phyloP scores from a whole-genome alignment of 208 protist species.

The Leishmania major region DNA sequence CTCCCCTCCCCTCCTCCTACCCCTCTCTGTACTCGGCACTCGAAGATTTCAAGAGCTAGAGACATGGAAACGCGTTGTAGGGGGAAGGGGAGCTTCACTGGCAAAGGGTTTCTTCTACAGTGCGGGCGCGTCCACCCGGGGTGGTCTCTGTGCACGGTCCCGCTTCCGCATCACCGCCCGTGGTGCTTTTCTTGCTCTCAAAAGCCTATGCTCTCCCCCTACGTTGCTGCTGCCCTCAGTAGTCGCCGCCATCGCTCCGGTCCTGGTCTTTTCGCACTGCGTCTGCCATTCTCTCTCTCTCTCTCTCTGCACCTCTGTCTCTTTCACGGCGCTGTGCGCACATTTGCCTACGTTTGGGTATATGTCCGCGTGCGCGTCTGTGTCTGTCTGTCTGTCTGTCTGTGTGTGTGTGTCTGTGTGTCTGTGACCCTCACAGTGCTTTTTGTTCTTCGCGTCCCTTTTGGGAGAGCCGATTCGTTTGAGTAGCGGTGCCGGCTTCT shows the following conservation, averaged over 20 bases:
- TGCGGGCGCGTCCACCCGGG: background rate
- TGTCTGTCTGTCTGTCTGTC: no score
- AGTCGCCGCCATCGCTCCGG: background rate
- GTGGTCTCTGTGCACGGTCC: background rate
- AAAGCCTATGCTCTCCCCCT: background rate
- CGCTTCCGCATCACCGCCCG: background rate
- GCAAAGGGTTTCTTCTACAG: background rate
- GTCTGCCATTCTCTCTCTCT: no score
- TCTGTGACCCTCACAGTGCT: background rate
- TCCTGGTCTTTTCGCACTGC: background rate
- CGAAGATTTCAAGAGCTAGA: background rate
- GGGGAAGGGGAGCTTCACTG: background rate
- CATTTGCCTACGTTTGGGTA: background rate
- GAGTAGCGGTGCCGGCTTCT: background rate
- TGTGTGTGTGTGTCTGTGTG: no score
- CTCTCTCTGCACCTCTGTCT: background rate
- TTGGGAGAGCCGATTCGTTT: background rate
- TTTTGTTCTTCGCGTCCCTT: background rate
- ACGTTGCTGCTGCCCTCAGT: background rate
- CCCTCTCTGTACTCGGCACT: background rate
- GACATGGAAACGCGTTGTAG: background rate
- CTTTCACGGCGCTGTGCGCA: background rate
- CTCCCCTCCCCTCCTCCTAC: no score
- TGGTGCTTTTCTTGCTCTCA: background rate
- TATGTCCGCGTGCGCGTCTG: background rate